Base-by-base conservation (phyloP, 2,329 filamentous ascomycete species). In the Neoscytalidium dimidiatum region DNA sequence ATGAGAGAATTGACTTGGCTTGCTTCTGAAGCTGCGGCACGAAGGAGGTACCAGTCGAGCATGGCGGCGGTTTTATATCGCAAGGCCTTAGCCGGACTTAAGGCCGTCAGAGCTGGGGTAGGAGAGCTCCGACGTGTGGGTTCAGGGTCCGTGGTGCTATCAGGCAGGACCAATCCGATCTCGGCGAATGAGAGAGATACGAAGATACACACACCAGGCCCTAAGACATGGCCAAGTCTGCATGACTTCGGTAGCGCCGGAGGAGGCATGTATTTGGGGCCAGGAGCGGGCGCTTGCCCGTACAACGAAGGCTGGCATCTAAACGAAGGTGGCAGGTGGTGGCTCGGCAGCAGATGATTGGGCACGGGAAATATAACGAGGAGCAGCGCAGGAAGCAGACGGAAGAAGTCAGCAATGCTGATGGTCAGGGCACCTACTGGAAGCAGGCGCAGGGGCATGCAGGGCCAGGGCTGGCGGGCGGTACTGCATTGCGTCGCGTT, bases 161-260 rank as follows among this genome's bases (percentile, higher is more conserved):
- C 56, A 52, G 11, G 8, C n/a, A 31, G 26, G 31, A 11, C 41
- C 41, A 29, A 29, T 23, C 17, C 56, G 56, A 46, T 9, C 4
- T 46, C 56, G 56, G 56, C 28, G 26, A 46, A 46, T 46, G 28
- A 7, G 28, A 7, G 28, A 46, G 56, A 60, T 60, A 60, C 38
- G 56, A 46, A 60, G 56, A 60, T 60, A 60, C 38, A 43, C 53
- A 44, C 23, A 41, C 19, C 11, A 17, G 41, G 26, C 38, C 56
- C 53, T 43, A 57, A 57, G 23, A 38, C 35, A 17, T 26, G 21
- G 56, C 41, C 56, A 60, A 60, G 56, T 60, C 56, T 60, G 56
- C 56, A 60, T 60, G 56, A 46, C 56, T 46, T 60, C 56, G 38
- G 56, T 60, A 60, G 56, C 56, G 56, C 56, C 56, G 56, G 56